Percentiles rank a stretch among this genome's conserved stretches.
These are phyloP conservation scores for Parasarocladium wereldwijsianum DNA, from an alignment of 2,329 filamentous ascomycete genomes.

Conservation along the genomic window DNA sequence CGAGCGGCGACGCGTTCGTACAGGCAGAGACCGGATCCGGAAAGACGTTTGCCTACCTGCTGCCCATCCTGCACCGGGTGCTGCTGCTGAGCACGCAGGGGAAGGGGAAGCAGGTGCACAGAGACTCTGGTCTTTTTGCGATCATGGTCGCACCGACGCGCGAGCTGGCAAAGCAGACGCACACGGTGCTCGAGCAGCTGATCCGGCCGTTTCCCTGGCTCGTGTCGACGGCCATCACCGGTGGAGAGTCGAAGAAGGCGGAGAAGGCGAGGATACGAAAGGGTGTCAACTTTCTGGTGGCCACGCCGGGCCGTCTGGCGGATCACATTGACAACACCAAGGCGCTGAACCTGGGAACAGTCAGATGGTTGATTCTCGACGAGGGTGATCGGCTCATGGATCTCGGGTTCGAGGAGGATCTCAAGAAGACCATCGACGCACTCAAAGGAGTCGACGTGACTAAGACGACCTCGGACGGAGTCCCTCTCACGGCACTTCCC, in stretches of 20 bases:
- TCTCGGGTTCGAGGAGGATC: conserved; percentile 87
- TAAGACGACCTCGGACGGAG: conserved; percentile 42
- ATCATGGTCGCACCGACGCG: conserved; percentile 88
- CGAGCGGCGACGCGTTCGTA: conserved; percentile 83
- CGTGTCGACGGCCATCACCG: conserved; percentile 71
- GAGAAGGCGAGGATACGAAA: conserved; percentile 92
- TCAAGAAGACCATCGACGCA: conserved; percentile 71
- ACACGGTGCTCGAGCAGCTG: conserved; percentile 69
- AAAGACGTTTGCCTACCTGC: conserved; percentile 90
- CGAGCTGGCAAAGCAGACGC: conserved; percentile 89
- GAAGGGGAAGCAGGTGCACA: conserved; percentile 45
- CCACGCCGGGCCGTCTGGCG: conserved; percentile 78
- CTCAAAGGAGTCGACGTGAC: conserved; percentile 51
- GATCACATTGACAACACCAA: conserved; percentile 92
- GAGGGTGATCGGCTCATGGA: conserved; percentile 99
- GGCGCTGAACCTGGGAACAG: conserved; percentile 72
- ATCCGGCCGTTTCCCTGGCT: conserved; percentile 88
- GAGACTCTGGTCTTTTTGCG: conserved; percentile 82
- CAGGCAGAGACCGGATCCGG: conserved; percentile 96
- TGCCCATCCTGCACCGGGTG: conserved; percentile 83
- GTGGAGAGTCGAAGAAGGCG: conserved; percentile 55
- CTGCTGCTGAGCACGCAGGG: conserved; percentile 53
- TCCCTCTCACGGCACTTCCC: conserved; percentile 49
- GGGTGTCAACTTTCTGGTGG: conserved; percentile 88
- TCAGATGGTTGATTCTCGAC: conserved; percentile 87